Conservation (phyloP, 352 stramenopile species). For the Pythium rishiriense region DNA sequence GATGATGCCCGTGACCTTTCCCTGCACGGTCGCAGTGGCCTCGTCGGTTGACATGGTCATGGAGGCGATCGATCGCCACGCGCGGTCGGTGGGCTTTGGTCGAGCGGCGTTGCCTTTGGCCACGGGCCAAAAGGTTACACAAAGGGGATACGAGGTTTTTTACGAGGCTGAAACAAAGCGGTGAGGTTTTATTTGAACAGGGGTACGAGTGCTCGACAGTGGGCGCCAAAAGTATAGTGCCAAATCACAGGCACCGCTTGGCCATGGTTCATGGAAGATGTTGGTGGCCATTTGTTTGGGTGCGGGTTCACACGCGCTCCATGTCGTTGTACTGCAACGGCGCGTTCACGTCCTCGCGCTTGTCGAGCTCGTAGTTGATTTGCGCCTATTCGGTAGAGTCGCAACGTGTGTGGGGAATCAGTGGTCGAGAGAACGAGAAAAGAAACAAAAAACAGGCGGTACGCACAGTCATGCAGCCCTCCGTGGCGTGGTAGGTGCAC, state of each 20-base stretch:
- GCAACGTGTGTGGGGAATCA: neutral
- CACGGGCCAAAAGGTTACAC: neutral
- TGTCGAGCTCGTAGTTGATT: slow-evolving; percentile 91
- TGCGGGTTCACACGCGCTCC: slow-evolving; percentile 56
- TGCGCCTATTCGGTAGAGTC: slow-evolving; percentile 66
- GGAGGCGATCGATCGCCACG: neutral
- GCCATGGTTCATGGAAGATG: no score
- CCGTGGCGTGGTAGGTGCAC: slow-evolving; percentile 90
- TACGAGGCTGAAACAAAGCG: no score
- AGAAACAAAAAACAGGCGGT: neutral
- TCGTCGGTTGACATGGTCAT: slow-evolving; percentile 20
- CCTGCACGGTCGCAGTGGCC: slow-evolving; percentile 53
- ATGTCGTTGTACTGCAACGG: slow-evolving; percentile 53
- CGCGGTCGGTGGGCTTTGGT: neutral
- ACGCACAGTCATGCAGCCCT: slow-evolving; percentile 91
- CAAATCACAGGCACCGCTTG: neutral
- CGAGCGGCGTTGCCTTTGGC: neutral
- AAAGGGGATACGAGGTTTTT: no score
- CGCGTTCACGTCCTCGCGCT: slow-evolving; percentile 66
- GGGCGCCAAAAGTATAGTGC: slow-evolving; percentile 11
- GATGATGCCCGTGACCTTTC: slow-evolving; percentile 92
- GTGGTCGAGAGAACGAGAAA: neutral
- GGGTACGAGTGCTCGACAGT: neutral
- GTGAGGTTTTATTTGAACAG: slow-evolving; percentile 1
- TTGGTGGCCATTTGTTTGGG: no score